Evolutionary conservation across 306 rosid genomes (phyloP).

Genomic region (Myrica gale): DNA sequence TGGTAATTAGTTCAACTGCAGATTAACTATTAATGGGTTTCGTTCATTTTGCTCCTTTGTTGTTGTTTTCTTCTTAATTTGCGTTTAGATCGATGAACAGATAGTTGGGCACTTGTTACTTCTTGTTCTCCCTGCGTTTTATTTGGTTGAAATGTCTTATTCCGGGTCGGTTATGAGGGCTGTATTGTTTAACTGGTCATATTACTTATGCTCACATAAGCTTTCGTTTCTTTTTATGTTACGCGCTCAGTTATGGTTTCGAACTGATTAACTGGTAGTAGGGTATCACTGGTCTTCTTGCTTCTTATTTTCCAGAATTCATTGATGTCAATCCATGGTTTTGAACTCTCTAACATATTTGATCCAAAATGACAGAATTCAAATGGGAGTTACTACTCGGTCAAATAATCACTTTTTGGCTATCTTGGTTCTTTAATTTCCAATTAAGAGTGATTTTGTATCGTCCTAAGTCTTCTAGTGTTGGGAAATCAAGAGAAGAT

Average conservation of each 20-base stretch:
- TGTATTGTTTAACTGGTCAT: background rate
- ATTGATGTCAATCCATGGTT: background rate
- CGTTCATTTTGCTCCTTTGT: background rate
- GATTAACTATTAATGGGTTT: background rate
- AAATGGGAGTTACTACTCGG: background rate
- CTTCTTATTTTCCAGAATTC: background rate
- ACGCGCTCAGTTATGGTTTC: background rate
- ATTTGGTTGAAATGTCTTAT: background rate
- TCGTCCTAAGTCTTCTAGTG: background rate
- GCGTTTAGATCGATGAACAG: background rate
- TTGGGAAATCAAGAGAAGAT: background rate
- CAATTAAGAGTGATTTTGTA: background rate
- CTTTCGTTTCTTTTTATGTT: background rate
- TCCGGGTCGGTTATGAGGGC: background rate
- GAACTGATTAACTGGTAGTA: background rate
- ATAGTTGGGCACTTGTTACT: background rate
- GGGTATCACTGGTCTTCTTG: background rate
- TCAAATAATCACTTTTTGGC: background rate
- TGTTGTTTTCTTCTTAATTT: background rate
- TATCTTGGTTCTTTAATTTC: background rate
- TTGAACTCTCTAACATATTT: background rate
- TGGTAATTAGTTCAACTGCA: constrained; percentile 40
- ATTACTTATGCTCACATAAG: background rate
- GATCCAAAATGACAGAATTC: background rate
- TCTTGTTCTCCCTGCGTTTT: background rate